A percentile compares a stretch with the other conserved stretches of the same genome.
Conservation (phyloP, 2,329 filamentous ascomycete species). For the Trichoderma brevicompactum region DNA sequence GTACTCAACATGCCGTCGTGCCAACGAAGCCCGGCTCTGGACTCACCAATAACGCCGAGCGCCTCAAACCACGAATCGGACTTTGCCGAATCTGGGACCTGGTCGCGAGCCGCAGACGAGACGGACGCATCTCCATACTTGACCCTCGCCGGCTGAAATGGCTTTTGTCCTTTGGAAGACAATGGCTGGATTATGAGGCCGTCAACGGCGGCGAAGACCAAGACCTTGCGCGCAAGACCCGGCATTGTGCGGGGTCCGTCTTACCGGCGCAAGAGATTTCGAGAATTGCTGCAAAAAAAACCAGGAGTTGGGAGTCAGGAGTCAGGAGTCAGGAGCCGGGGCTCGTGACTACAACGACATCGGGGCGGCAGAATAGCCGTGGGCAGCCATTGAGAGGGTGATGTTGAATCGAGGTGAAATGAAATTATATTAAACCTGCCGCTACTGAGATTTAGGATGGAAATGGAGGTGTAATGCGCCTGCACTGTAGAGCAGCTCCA, state of each 20-base stretch:
- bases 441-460: too few relatives aligned
- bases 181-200: constrained; percentile 80
- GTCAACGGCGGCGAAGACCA: constrained; percentile 80
- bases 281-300: background rate
- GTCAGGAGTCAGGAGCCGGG: constrained; percentile 3
- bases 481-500: background rate
- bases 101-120: constrained; percentile 50
- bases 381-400: constrained; percentile 15
- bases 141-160: constrained; percentile 65
- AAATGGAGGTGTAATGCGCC: background rate
- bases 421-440: background rate
- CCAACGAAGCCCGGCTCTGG: constrained; percentile 17
- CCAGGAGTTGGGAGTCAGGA: background rate
- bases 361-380: background rate
- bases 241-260: constrained; percentile 61
- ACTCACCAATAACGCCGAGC: constrained; percentile 62
- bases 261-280: background rate
- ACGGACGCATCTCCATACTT: constrained; percentile 67
- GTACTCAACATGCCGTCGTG: background rate
- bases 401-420: constrained; percentile 24
- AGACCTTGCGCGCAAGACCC: constrained; percentile 74
- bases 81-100: constrained; percentile 49
- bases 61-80: constrained; percentile 60
- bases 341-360: constrained; percentile 20
- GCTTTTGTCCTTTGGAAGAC: constrained; percentile 61